Evolutionary conservation across 2,329 filamentous ascomycete genomes (phyloP).

Genomic region (Talaromyces sp.): DNA sequence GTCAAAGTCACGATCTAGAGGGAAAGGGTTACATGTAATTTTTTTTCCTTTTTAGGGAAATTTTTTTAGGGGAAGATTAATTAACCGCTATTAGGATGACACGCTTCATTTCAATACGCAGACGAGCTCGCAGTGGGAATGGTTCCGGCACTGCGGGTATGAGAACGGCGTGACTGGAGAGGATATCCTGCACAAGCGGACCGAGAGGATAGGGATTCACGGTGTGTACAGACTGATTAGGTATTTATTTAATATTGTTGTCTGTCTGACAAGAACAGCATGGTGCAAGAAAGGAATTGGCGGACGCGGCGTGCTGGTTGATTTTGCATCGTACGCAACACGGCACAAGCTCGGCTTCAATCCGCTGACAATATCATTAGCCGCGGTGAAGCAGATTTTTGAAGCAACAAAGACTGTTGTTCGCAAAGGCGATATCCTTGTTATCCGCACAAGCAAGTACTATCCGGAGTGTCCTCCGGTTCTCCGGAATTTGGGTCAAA

Average conservation of each 20-base stretch:
- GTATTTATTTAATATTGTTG: too few relatives aligned
- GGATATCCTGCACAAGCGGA: slow-evolving; percentile 15
- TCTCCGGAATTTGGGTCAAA: slow-evolving; percentile 13
- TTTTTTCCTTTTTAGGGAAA: slow-evolving; percentile 30
- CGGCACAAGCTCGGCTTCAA: slow-evolving; percentile 15
- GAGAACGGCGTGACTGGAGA: slow-evolving; percentile 24
- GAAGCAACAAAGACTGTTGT: background rate
- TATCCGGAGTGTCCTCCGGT: background rate
- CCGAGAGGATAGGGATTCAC: background rate
- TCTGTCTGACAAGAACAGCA: slow-evolving; percentile 18
- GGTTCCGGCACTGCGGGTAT: slow-evolving; percentile 36
- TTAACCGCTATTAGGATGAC: background rate
- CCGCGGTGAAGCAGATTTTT: slow-evolving; percentile 5
- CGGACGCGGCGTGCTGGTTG: slow-evolving; percentile 48
- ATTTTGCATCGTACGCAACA: slow-evolving; percentile 48
- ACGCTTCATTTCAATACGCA: slow-evolving; percentile 43
- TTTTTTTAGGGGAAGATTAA: background rate
- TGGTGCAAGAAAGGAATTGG: slow-evolving; percentile 42
- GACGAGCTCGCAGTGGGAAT: slow-evolving; percentile 42
- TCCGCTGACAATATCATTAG: background rate
- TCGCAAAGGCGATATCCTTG: background rate
- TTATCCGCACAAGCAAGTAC: background rate
- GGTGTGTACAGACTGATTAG: slow-evolving; percentile 18
- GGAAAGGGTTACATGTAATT: slow-evolving; percentile 28
- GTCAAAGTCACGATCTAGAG: slow-evolving; percentile 25